phyloP scores from a whole-genome alignment of 495 filamentous ascomycete genomes.

The Penicillium turbatum region DNA sequence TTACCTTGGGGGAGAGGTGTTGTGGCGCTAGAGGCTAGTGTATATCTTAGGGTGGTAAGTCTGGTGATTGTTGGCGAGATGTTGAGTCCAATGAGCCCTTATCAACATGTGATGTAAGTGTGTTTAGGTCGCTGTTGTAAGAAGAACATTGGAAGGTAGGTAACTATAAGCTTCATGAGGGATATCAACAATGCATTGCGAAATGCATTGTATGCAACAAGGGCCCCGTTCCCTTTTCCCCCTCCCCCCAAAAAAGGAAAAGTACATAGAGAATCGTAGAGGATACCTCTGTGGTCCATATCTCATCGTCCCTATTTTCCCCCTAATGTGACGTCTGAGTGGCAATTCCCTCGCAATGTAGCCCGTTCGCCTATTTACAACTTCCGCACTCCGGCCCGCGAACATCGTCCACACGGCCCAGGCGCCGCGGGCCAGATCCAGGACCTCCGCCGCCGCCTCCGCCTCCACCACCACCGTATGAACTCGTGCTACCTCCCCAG shows the following conservation, averaged over 20 bases:
- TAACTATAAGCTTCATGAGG: neutral
- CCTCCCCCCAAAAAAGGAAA: too few species aligned
- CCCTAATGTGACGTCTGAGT: neutral
- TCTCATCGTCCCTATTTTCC: neutral
- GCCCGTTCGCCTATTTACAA: conserved; percentile 18
- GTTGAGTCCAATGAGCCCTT: neutral
- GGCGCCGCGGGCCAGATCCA: conserved; percentile 28
- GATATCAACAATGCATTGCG: conserved; percentile 2
- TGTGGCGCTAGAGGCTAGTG: conserved; percentile 2
- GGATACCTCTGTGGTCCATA: neutral
- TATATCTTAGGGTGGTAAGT: neutral
- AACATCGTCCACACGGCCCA: conserved; percentile 43
- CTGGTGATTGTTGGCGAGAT: neutral
- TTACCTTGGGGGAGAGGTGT: conserved; percentile 1
- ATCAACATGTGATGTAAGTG: neutral
- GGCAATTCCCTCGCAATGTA: neutral
- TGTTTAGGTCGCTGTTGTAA: neutral
- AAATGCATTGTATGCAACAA: neutral
- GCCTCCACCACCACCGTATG: conserved; percentile 22
- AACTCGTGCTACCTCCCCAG: conserved; percentile 27
- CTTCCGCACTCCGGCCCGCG: conserved; percentile 38
- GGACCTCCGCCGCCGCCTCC: conserved; percentile 29
- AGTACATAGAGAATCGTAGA: neutral
- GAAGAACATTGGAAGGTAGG: neutral
- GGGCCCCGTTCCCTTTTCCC: neutral